Base-by-base conservation (phyloP, 177 flowering plant species). In the Vitis hybrid region DNA sequence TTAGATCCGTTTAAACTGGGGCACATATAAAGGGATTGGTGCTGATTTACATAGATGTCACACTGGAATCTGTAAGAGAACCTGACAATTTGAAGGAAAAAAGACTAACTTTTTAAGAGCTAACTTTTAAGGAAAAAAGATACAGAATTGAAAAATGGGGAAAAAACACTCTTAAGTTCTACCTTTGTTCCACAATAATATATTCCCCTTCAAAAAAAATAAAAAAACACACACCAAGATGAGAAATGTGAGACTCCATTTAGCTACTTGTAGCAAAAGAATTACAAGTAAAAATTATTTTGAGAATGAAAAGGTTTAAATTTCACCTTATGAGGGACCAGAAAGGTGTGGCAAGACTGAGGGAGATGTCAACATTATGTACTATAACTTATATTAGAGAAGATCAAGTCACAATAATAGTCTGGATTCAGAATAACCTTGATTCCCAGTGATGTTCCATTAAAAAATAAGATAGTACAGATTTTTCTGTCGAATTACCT, bases 401-500 rank as follows among this genome's bases (percentile, higher is more conserved):
- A 7, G 16, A 5, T 53, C 2, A 53, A 53, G n/a, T 5, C 56
- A 12, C 56, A 13, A 53, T 4, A 6, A 53, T 53, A 16, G 7
- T 14, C 12, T 53, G n/a, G 56, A 57, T 57, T 7, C 19, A 57
- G 26, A 18, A 2, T 18, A 11, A 57, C 0, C 60, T n/a, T 11
- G 49, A 39, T 48, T 26, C 29, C 29, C 29, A 26, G 5, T 26
- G 29, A 26, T 26, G 0, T 26, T 26, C 29, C 29, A 26, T 26
- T 26, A 21, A 60, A 58, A 2, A 45, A 61, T 7, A 56, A 60
- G 10, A 26, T n/a, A 53, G 6, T 15, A 22, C n/a, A n/a, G n/a
- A 55, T 18, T 51, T 26, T 15, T 62, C 10, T 19, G 49, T 10
- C n/a, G 58, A 60, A 74, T 89, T 80, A 90, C 94, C 84, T 80